phyloP scores from a whole-genome alignment of 208 protist genomes.

The Balamuthia mandrillaris region DNA sequence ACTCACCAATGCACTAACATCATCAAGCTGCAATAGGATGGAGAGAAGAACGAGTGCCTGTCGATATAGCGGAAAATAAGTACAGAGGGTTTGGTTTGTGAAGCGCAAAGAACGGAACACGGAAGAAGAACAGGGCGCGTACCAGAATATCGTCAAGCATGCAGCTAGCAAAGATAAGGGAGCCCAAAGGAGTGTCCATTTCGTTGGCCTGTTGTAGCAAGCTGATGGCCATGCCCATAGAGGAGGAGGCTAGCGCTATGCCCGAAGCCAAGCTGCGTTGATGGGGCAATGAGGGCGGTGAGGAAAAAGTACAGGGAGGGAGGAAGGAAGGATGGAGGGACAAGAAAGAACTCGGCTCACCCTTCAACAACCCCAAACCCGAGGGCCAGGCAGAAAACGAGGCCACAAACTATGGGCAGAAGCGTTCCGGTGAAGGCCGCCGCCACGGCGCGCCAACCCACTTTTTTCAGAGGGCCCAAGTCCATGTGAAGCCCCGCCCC shows the following conservation, averaged over 20 bases:
- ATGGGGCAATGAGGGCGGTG: background rate
- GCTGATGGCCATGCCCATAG: constrained; percentile 38
- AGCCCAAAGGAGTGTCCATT: constrained; percentile 7
- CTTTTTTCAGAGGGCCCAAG: background rate
- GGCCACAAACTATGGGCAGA: background rate
- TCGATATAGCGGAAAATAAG: too few relatives aligned
- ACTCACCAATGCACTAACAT: too few relatives aligned
- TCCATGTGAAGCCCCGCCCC: constrained; percentile 36
- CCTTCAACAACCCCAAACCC: background rate
- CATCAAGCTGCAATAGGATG: too few relatives aligned
- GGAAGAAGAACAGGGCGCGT: background rate
- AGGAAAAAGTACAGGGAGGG: background rate
- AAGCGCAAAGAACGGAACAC: background rate
- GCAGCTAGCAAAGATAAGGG: constrained; percentile 23
- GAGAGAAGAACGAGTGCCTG: too few relatives aligned
- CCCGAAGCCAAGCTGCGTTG: constrained; percentile 5
- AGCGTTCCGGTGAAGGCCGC: background rate
- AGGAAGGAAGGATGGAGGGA: too few relatives aligned
- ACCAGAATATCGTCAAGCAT: constrained; percentile 39
- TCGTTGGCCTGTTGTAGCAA: constrained; percentile 20
- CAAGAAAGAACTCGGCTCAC: background rate
- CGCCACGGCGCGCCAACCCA: background rate
- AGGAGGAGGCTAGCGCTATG: constrained; percentile 34
- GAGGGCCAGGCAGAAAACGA: background rate
- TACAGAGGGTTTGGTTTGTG: too few relatives aligned